phyloP scores from a whole-genome alignment of 1,284 basidiomycete genomes.

The Mrakiaceae sp. region DNA sequence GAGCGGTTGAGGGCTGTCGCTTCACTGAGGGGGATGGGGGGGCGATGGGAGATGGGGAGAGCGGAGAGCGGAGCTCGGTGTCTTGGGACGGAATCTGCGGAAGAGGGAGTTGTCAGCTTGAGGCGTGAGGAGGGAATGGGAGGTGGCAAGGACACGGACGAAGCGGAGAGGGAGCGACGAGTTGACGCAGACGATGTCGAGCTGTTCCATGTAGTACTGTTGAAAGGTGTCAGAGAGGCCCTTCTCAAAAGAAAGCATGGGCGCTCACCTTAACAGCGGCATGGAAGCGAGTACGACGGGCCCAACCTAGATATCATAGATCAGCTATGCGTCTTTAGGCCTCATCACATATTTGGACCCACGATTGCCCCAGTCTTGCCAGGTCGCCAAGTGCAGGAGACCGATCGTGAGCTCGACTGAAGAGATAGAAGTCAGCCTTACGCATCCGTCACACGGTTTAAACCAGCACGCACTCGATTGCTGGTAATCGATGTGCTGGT shows the following conservation, averaged over 20 bases:
- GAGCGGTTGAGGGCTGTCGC: constrained; percentile 1
- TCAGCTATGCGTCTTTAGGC: constrained; percentile 31
- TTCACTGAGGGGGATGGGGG: neutral
- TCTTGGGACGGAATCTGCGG: neutral
- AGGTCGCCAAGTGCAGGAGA: constrained; percentile 47
- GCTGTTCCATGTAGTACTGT: constrained; percentile 31
- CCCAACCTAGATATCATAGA: constrained; percentile 18
- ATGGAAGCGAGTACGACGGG: constrained; percentile 59
- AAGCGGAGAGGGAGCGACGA: constrained; percentile 46
- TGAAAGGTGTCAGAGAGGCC: no score
- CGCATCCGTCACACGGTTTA: neutral
- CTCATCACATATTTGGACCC: no score
- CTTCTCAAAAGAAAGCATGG: constrained; percentile 21
- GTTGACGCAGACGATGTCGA: constrained; percentile 50
- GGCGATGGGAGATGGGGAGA: neutral
- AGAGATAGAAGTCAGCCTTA: constrained; percentile 19
- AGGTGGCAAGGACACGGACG: constrained; percentile 20
- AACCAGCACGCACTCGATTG: constrained; percentile 22
- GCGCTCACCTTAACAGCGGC: constrained; percentile 60
- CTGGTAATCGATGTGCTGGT: constrained; percentile 50
- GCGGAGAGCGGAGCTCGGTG: neutral
- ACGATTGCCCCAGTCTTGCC: constrained; percentile 50
- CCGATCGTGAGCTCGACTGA: constrained; percentile 47
- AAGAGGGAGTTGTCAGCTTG: neutral
- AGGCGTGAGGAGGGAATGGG: neutral